These are phyloP conservation scores for Puccinia brachypodii DNA, from an alignment of 1,284 basidiomycete species.

Conservation along the genomic window DNA sequence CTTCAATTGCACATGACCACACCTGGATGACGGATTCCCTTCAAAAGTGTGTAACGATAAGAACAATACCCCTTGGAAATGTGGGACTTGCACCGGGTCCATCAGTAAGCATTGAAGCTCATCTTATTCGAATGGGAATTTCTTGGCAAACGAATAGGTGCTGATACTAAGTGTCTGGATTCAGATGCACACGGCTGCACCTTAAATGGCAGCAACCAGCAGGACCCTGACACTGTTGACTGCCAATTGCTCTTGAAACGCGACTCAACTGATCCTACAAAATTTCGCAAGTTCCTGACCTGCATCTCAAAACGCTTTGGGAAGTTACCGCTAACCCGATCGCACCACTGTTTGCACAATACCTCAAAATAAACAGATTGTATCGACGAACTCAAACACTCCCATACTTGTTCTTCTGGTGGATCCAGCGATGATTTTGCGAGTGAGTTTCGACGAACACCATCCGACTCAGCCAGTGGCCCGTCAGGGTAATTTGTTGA, in stretches of 20 bases:
- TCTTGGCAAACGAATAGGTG: neutral
- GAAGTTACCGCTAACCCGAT: no score
- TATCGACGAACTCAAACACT: neutral
- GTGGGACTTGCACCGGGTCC: neutral
- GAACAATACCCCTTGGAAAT: neutral
- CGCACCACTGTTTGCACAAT: neutral
- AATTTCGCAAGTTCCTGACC: neutral
- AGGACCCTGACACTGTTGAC: slow-evolving; percentile 15
- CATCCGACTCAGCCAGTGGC: neutral
- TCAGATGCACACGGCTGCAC: neutral
- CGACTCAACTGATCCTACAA: neutral
- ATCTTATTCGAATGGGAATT: neutral
- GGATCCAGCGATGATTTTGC: neutral
- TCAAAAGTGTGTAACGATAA: neutral
- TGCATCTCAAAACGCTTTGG: neutral
- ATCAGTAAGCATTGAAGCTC: neutral
- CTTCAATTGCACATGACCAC: neutral
- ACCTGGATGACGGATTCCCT: neutral
- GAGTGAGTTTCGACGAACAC: neutral
- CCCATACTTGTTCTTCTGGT: neutral
- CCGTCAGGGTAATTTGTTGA: neutral
- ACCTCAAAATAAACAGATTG: neutral
- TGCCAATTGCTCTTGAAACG: neutral
- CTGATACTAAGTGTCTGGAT: neutral
- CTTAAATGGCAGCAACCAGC: neutral